Evolutionary conservation across 192 early-diverging fungal species (phyloP).

Genomic region (Dissophora ornata): DNA sequence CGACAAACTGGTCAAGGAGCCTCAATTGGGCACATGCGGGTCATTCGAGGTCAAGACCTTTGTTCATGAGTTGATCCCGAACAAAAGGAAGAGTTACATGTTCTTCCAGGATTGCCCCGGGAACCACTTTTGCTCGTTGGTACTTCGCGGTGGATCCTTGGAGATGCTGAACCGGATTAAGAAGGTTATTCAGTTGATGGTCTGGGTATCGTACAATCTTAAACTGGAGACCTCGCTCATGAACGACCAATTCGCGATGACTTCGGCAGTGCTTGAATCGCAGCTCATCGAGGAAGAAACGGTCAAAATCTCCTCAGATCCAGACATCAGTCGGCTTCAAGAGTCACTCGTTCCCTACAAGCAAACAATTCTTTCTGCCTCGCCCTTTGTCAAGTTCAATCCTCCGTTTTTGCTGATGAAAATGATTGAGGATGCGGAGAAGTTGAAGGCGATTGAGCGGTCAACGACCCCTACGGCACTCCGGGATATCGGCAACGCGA

Average conservation of each 20-base stretch:
- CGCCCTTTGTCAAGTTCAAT: constrained; percentile 87
- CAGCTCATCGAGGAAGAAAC: constrained; percentile 20
- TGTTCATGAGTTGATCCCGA: constrained; percentile 83
- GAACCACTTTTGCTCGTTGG: constrained; percentile 86
- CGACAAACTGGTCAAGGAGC: constrained; percentile 72
- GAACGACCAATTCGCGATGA: constrained; percentile 79
- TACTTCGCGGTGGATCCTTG: constrained; percentile 85
- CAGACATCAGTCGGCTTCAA: constrained; percentile 44
- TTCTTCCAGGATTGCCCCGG: constrained; percentile 88
- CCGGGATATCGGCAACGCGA: constrained; percentile 45
- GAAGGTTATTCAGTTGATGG: constrained; percentile 82
- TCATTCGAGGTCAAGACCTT: constrained; percentile 83
- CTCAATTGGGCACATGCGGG: constrained; percentile 83
- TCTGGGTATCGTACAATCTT: constrained; percentile 89
- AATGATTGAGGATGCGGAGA: constrained; percentile 70
- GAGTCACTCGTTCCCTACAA: constrained; percentile 69
- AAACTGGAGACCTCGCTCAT: constrained; percentile 86
- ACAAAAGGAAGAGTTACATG: constrained; percentile 86
- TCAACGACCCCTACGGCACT: constrained; percentile 19
- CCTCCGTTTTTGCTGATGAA: constrained; percentile 83
- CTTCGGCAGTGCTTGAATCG: constrained; percentile 36
- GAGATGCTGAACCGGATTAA: constrained; percentile 80
- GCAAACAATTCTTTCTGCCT: constrained; percentile 85
- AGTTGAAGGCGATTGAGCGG: constrained; percentile 52
- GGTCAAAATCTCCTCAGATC: constrained; percentile 36